These are phyloP conservation scores for Aureobasidium uvarum DNA, from an alignment of 2,329 filamentous ascomycete genomes.

Conservation along the genomic window DNA sequence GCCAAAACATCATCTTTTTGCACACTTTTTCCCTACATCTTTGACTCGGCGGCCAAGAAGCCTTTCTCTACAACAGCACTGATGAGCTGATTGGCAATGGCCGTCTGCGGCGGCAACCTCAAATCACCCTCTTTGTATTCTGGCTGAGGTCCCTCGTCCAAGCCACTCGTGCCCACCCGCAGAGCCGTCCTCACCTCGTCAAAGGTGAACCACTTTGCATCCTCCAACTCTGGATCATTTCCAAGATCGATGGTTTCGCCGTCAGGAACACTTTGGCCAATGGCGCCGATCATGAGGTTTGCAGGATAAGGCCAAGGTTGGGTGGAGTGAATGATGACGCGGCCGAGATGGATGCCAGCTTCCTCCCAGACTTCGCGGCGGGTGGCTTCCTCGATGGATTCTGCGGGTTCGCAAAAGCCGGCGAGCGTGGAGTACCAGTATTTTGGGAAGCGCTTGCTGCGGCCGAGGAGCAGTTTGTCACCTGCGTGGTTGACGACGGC, in stretches of 20 bases:
- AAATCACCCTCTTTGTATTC: constrained; percentile 74
- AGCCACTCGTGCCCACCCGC: constrained; percentile 60
- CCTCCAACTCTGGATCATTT: constrained; percentile 87
- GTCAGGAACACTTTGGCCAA: constrained; percentile 74
- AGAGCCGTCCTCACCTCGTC: constrained; percentile 79
- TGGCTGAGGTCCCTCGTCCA: constrained; percentile 63
- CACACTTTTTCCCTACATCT: constrained; percentile 39
- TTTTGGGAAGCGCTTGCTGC: constrained; percentile 77
- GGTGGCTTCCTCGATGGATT: constrained; percentile 53
- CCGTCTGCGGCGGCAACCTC: constrained; percentile 77
- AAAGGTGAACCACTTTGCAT: constrained; percentile 82
- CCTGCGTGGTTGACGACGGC: constrained; percentile 82
- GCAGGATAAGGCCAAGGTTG: constrained; percentile 57
- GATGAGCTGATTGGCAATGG: constrained; percentile 90
- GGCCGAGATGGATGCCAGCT: constrained; percentile 48
- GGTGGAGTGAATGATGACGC: constrained; percentile 53
- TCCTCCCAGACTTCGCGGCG: constrained; percentile 54
- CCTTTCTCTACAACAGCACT: constrained; percentile 69
- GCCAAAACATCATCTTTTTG: background rate
- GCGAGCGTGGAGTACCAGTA: constrained; percentile 85
- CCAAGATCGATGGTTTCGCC: constrained; percentile 79
- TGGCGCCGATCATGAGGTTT: constrained; percentile 61
- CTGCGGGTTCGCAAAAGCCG: constrained; percentile 53
- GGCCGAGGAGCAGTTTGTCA: constrained; percentile 74
- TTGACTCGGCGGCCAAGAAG: constrained; percentile 57